Base-by-base conservation (phyloP, 164 flowering plant genomes). In the Macadamia tetraphylla region DNA sequence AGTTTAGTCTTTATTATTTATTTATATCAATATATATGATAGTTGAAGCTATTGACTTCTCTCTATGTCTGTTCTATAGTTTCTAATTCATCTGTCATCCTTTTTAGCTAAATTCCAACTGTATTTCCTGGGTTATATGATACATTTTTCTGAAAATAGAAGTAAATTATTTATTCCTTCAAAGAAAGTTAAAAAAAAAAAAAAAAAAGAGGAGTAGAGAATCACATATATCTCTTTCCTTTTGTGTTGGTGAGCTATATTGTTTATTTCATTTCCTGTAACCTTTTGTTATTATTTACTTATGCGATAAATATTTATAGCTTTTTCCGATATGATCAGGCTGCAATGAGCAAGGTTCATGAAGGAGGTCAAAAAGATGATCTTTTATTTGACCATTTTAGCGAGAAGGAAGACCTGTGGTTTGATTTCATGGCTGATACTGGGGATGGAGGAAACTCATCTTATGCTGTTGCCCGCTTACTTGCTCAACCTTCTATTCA, bases 341-440 rank as follows among this genome's bases (percentile, higher is more conserved):
- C 99, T 59, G 94, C 98, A 70, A 92, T 92, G 97, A 83, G 75
- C 79, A 83, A 74, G 76, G 81, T 52, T 70, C 68, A 85, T 71
- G 93, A 86, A 70, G 89, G 82, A 71, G 79, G 73, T 65, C 71
- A 76, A 64, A 75, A 74, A 55, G 78, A 65, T 3, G 99, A 88
- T 79, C 77, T 86, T 66, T 75, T 95, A 32, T 92, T 84, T 73
- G 92, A 92, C 73, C 91, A 95, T 66, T 84, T 87, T 43, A 77
- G 84, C 82, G 95, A 80, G 60, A 88, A 77, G 71, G 90, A 89
- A 58, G 97, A 88, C 9, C 57, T 95, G 6, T 95, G 99, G 99
- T 92, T 95, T 84, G 99, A 95, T 71, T 95, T 95, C 79, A 95
- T 95, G 98, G 94, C 97, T 42, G 99, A 95, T 81, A 92, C 99